Conservation (phyloP, 169 alveolate genomes). For the Cryptosporidium bovis region DNA sequence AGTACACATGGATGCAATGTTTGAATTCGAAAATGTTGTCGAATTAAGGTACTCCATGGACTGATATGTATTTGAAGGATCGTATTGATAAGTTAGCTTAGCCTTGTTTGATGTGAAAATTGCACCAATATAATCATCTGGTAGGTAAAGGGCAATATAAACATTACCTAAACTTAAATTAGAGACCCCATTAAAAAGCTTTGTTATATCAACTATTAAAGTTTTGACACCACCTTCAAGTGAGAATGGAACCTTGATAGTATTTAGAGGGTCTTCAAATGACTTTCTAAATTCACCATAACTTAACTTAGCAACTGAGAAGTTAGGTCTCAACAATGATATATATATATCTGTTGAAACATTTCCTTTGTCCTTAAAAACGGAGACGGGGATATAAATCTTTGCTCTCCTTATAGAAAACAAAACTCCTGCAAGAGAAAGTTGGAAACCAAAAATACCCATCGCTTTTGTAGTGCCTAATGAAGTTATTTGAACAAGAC, state of each 20-base stretch:
- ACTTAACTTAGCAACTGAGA: conserved; percentile 26
- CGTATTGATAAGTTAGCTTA: conserved; percentile 32
- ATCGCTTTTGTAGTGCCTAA: conserved; percentile 50
- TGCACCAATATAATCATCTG: conserved; percentile 18
- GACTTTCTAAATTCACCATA: conserved; percentile 8
- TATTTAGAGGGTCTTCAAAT: conserved; percentile 8
- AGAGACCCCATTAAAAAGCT: not conserved
- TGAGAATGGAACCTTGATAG: conserved; percentile 24
- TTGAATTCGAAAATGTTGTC: conserved; percentile 5
- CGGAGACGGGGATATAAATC: conserved; percentile 22
- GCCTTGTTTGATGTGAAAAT: conserved; percentile 55
- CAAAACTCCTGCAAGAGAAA: conserved; percentile 38
- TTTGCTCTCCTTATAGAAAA: conserved; percentile 23
- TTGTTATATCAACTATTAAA: conserved; percentile 45
- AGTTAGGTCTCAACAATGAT: conserved; percentile 30
- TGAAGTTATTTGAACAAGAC: conserved; percentile 62
- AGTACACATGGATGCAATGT: conserved; percentile 33
- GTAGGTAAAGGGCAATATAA: conserved; percentile 13
- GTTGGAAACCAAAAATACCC: conserved; percentile 65
- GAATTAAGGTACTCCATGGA: conserved; percentile 26
- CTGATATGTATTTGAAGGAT: conserved; percentile 45
- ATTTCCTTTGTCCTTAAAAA: not conserved
- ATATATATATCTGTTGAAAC: not conserved
- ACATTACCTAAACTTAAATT: conserved; percentile 20
- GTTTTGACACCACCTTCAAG: conserved; percentile 35